Percentiles rank a stretch among this genome's conserved stretches.
These are phyloP conservation scores for Sporothrix brasiliensis DNA, from an alignment of 2,329 filamentous ascomycete genomes.

Conservation along the genomic window DNA sequence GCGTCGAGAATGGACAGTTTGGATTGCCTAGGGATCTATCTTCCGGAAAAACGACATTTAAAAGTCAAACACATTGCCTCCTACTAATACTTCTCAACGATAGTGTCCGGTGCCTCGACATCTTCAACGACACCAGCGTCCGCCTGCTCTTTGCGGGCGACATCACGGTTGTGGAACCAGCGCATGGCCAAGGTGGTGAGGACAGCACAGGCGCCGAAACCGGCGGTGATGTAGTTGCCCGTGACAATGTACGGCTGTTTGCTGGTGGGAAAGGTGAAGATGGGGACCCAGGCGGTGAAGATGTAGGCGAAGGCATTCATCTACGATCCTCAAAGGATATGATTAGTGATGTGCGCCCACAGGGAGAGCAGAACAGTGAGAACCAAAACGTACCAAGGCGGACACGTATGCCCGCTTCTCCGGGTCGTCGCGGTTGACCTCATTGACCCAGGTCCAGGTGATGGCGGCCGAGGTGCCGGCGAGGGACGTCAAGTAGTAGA, in stretches of 20 bases:
- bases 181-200: slow-evolving; percentile 37
- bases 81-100: not conserved
- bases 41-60: no score
- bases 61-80: no score
- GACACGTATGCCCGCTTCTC: slow-evolving; percentile 41
- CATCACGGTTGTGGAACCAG: slow-evolving; percentile 37
- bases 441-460: slow-evolving; percentile 41
- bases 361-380: not conserved
- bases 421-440: slow-evolving; percentile 38
- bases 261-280: slow-evolving; percentile 41
- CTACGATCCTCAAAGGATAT: not conserved
- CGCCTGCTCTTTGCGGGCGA: slow-evolving; percentile 17
- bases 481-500: slow-evolving; percentile 39
- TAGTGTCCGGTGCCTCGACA: not conserved
- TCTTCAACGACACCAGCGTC: not conserved
- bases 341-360: no score
- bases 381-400: slow-evolving; percentile 33
- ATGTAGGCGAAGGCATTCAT: slow-evolving; percentile 42
- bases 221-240: slow-evolving; percentile 41
- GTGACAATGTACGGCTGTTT: slow-evolving; percentile 41
- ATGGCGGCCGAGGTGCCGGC: slow-evolving; percentile 37
- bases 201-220: slow-evolving; percentile 36
- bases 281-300: slow-evolving; percentile 41
- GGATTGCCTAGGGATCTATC: no score
- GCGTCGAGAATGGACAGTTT: no score